Evolutionary conservation across 768 basidiomycete genomes (phyloP).

Genomic region (Ephemerocybe angulata): DNA sequence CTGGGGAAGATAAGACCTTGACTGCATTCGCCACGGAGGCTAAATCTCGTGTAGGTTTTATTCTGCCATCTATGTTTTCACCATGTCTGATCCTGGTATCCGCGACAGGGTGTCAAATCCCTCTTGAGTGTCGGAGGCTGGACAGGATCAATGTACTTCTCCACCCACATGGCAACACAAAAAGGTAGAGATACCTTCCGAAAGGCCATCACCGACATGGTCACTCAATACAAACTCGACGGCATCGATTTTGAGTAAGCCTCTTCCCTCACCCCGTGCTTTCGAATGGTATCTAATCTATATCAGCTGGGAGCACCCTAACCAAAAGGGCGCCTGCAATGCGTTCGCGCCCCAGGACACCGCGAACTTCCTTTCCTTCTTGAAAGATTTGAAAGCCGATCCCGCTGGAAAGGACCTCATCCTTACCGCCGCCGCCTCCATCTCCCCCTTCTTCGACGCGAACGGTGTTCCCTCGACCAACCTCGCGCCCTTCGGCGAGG

Average conservation of each 20-base stretch:
- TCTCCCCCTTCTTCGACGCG: slow-evolving; percentile 36
- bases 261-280: slow-evolving; percentile 8
- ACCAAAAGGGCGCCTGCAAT: slow-evolving; percentile 64
- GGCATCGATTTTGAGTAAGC: slow-evolving; percentile 51
- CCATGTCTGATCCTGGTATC: neutral
- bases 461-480: slow-evolving; percentile 58
- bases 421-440: slow-evolving; percentile 43
- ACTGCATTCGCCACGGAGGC: slow-evolving; percentile 50
- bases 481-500: slow-evolving; percentile 64
- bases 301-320: slow-evolving; percentile 79
- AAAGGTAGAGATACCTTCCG: slow-evolving; percentile 57
- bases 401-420: slow-evolving; percentile 48
- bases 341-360: slow-evolving; percentile 53
- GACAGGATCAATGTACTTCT: slow-evolving; percentile 59
- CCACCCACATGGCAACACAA: slow-evolving; percentile 50
- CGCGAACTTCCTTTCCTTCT: slow-evolving; percentile 71
- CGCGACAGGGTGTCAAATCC: slow-evolving; percentile 49
- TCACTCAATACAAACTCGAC: slow-evolving; percentile 46
- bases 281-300: no score
- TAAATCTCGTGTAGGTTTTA: slow-evolving; percentile 31
- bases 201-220: slow-evolving; percentile 45
- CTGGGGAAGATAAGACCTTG: slow-evolving; percentile 41
- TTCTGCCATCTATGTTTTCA: neutral
- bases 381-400: slow-evolving; percentile 60
- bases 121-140: slow-evolving; percentile 67